Evolutionary conservation across 2,329 filamentous ascomycete genomes (phyloP).

Genomic region (Ilyonectria destructans): DNA sequence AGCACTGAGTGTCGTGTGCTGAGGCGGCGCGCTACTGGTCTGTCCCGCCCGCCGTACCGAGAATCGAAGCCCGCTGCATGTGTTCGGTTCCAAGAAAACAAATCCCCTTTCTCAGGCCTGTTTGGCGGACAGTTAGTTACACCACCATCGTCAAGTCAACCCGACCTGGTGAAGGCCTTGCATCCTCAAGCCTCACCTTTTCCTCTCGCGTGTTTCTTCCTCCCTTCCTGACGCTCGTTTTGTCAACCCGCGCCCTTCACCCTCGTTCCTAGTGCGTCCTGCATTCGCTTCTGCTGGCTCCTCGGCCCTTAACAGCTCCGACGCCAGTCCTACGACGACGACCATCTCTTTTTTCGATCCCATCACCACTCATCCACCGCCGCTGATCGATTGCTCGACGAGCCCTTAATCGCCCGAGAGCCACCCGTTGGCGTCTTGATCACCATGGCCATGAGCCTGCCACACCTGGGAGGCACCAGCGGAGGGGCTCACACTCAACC

Average conservation of each 20-base stretch:
- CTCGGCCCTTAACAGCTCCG: slow-evolving; percentile 19
- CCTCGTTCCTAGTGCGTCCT: slow-evolving; percentile 45
- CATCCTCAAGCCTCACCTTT: slow-evolving; percentile 37
- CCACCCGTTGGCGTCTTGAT: slow-evolving; percentile 54
- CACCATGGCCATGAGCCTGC: slow-evolving; percentile 75
- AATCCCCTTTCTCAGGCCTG: slow-evolving; percentile 51
- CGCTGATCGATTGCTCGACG: slow-evolving; percentile 31
- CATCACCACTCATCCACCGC: slow-evolving; percentile 2
- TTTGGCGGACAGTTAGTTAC: slow-evolving; percentile 40
- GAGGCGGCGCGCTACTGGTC: slow-evolving; percentile 35
- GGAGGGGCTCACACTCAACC: slow-evolving; percentile 83
- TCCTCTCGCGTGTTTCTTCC: slow-evolving; percentile 29
- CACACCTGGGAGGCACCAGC: slow-evolving; percentile 63
- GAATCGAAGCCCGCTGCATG: slow-evolving; percentile 38
- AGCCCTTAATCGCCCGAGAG: slow-evolving; percentile 40
- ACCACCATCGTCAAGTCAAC: slow-evolving; percentile 43
- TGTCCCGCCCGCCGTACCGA: slow-evolving; percentile 31
- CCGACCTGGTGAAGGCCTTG: slow-evolving; percentile 41
- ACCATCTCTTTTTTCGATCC: slow-evolving; percentile 29
- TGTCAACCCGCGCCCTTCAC: slow-evolving; percentile 39
- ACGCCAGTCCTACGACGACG: slow-evolving; percentile 23
- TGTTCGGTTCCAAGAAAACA: slow-evolving; percentile 49
- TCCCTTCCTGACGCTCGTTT: slow-evolving; percentile 48
- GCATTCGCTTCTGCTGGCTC: slow-evolving; percentile 23
- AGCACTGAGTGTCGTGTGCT: slow-evolving; percentile 42